Base-by-base conservation (phyloP, 2,329 filamentous ascomycete genomes). In the Graphilbum sp. region DNA sequence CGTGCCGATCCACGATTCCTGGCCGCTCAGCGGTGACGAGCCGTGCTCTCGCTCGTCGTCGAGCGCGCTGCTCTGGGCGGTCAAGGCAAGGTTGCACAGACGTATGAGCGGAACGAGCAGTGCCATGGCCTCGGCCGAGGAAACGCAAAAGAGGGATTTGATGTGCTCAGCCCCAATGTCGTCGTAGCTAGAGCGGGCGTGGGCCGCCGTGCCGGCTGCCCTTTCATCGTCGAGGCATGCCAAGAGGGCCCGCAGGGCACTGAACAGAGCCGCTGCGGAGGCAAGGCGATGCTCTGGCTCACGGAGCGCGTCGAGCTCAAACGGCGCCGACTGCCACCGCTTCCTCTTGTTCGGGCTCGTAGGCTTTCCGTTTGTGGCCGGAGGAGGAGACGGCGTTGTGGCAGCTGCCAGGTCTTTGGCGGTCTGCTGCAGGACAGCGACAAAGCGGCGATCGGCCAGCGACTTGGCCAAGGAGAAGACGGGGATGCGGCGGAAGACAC, bases 381-480 rank as follows among this genome's bases (percentile, higher is more conserved):
- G 16, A 23, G 29, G 2, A 15, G 17, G 15, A n/a, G 9, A 49
- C 40, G 7, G 46, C 44, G 4, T 48, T 36, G 21, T 49, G 40
- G 10, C 45, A 4, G 49, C 52, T 2, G 64, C 63, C 29, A 69
- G 46, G 19, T 85, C 78, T 35, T 71, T 64, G 35, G 86, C 56
- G 0, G 77, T 72, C 47, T 73, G 69, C 47, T 77, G 72, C 32
- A 92, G 53, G 10, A 84, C 69, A 1, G 59, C 56, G 25, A 81
- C 58, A 38, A 92, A 83, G 34, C 72, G 68, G 40, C 77, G 66
- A 41, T 86, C 76, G 18, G 72, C 75, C 7, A 93, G 64, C 4
- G 80, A 74, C 41, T 75, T 75, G 9, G 82, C 80, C 19, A 83
- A 63, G 11, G 73, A 76, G 34, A 79, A 75, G 0, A 75, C 60